These are phyloP conservation scores for Tricholoma terreum DNA, from an alignment of 768 basidiomycete species.

Conservation along the genomic window DNA sequence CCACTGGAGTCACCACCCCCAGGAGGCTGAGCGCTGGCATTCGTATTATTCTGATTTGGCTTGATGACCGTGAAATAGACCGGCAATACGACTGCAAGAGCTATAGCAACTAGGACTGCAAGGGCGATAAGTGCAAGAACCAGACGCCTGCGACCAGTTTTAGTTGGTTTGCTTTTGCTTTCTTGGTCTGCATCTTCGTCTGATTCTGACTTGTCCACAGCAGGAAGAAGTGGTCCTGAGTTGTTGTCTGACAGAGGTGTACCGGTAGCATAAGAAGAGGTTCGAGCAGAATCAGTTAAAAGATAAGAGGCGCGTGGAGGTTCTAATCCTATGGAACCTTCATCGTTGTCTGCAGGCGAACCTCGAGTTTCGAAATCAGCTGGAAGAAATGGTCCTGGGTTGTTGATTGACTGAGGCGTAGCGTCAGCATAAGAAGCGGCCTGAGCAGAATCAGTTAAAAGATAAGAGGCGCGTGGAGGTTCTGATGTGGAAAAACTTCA, in stretches of 20 bases:
- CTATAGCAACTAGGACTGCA: constrained; percentile 33
- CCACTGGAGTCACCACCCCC: neutral
- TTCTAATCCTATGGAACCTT: neutral
- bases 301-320: neutral
- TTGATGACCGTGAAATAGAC: constrained; percentile 59
- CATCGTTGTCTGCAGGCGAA: constrained; percentile 8
- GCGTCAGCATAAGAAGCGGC: constrained; percentile 8
- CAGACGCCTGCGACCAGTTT: constrained; percentile 15
- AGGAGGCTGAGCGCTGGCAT: neutral
- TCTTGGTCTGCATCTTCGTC: constrained; percentile 5
- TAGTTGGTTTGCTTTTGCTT: neutral
- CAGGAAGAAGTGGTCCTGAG: constrained; percentile 15
- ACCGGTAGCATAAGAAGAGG: constrained; percentile 8
- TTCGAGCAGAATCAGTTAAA: neutral
- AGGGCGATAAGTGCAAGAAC: constrained; percentile 29
- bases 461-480: constrained; percentile 1
- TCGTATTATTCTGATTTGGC: constrained; percentile 20
- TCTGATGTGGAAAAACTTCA: constrained; percentile 1
- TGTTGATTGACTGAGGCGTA: constrained; percentile 1
- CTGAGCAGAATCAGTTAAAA: neutral
- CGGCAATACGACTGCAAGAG: constrained; percentile 52
- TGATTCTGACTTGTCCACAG: constrained; percentile 8
- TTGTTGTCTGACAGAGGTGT: constrained; percentile 8
- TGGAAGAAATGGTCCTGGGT: too few species aligned
- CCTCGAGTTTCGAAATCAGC: too few species aligned